Evolutionary conservation across 2,329 filamentous ascomycete genomes (phyloP).

Genomic region (Trichoderma pleuroti): DNA sequence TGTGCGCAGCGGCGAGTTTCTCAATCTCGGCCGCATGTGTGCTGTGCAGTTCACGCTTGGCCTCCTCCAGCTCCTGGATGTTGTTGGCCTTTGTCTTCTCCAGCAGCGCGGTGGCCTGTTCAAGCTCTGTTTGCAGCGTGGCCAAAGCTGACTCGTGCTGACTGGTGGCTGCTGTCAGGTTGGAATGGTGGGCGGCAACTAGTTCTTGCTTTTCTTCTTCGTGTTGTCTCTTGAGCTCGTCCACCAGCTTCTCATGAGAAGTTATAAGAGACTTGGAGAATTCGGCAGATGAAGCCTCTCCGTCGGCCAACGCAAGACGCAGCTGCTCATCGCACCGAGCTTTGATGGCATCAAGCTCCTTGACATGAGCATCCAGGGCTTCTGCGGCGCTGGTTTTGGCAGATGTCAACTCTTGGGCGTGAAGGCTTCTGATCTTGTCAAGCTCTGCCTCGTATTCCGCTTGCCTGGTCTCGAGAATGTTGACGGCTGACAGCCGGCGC

Average conservation of each 20-base stretch:
- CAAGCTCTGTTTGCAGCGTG: slow-evolving; percentile 36
- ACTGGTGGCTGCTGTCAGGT: background rate
- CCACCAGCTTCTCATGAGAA: slow-evolving; percentile 40
- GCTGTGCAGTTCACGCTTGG: slow-evolving; percentile 44
- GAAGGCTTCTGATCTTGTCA: slow-evolving; percentile 52
- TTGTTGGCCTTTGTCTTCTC: slow-evolving; percentile 43
- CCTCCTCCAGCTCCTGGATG: slow-evolving; percentile 43
- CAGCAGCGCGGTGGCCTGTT: slow-evolving; percentile 43
- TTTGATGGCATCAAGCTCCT: slow-evolving; percentile 54
- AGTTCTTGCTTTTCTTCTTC: slow-evolving; percentile 37
- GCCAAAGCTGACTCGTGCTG: slow-evolving; percentile 28
- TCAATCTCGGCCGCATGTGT: slow-evolving; percentile 47
- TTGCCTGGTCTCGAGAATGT: slow-evolving; percentile 49
- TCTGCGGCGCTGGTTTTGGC: slow-evolving; percentile 52
- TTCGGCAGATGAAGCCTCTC: slow-evolving; percentile 37
- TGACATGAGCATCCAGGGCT: slow-evolving; percentile 46
- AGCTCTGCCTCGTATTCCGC: slow-evolving; percentile 52
- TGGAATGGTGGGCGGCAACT: slow-evolving; percentile 29
- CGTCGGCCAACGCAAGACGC: slow-evolving; percentile 42
- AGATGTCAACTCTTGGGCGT: slow-evolving; percentile 56
- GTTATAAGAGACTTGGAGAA: slow-evolving; percentile 43
- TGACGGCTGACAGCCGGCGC: slow-evolving; percentile 43
- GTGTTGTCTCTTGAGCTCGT: slow-evolving; percentile 41
- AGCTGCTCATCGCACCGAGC: slow-evolving; percentile 50
- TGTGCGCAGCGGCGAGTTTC: slow-evolving; percentile 42